phyloP scores from a whole-genome alignment of 2,329 filamentous ascomycete genomes.

The Xylariaceae sp. region DNA sequence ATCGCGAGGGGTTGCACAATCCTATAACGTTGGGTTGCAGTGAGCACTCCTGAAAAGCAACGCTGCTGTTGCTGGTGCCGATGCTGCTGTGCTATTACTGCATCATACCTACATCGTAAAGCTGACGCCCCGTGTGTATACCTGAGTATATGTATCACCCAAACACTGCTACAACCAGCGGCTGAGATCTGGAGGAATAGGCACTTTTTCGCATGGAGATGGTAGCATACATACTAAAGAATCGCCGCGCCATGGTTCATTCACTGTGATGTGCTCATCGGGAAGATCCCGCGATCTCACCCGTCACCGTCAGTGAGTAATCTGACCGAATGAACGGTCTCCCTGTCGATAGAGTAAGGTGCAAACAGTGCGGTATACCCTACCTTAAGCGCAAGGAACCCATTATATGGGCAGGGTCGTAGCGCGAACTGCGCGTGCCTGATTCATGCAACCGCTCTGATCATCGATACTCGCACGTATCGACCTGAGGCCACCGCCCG shows the following conservation, averaged over 20 bases:
- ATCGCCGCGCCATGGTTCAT: slow-evolving; percentile 4
- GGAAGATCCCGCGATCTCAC: slow-evolving; percentile 3
- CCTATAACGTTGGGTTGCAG: neutral
- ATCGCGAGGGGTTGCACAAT: neutral
- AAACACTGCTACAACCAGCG: neutral
- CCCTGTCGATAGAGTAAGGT: too few species aligned
- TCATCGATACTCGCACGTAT: too few species aligned
- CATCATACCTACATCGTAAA: too few species aligned
- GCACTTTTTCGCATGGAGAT: neutral
- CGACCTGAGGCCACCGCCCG: neutral
- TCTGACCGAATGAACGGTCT: too few species aligned
- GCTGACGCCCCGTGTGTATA: too few species aligned
- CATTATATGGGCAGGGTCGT: too few species aligned
- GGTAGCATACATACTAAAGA: neutral
- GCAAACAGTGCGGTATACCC: too few species aligned
- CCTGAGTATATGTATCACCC: neutral
- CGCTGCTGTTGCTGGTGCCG: too few species aligned
- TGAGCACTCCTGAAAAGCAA: neutral
- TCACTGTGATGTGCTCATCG: neutral
- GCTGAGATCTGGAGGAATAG: neutral
- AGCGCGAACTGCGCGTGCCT: neutral
- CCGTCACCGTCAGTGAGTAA: too few species aligned
- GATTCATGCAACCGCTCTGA: neutral
- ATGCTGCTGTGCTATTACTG: too few species aligned
- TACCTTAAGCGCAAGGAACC: too few species aligned